A percentile compares a stretch with the other conserved stretches of the same genome.
Conservation (phyloP, 441 rosid species). For the Populus hybrid region DNA sequence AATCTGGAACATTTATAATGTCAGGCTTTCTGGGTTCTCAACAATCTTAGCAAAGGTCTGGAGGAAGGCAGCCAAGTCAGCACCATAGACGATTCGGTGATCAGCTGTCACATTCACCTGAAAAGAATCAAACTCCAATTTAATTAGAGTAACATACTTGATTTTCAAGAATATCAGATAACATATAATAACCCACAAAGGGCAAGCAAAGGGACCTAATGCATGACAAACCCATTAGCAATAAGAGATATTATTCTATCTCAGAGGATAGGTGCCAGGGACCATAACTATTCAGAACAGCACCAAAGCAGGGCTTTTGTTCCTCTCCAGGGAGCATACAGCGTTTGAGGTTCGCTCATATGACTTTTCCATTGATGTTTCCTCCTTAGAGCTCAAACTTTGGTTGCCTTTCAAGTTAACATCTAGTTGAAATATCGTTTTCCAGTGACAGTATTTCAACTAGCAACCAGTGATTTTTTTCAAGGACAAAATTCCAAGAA, state of each 20-base stretch:
- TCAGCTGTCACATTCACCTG: constrained; percentile 99
- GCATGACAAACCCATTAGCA: background rate
- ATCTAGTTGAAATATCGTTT: background rate
- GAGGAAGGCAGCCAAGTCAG: constrained; percentile 93
- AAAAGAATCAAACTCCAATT: constrained; percentile 14
- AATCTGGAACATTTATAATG: constrained; percentile 42
- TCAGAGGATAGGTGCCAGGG: background rate
- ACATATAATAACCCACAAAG: background rate
- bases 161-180: background rate
- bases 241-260: background rate
- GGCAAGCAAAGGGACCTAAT: background rate
- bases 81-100: constrained; percentile 86
- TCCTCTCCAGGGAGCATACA: background rate
- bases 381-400: background rate
- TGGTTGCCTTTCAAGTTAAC: background rate
- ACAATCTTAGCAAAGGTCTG: constrained; percentile 89
- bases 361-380: background rate
- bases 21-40: constrained; percentile 78
- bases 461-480: background rate
- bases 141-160: background rate
- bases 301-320: background rate
- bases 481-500: background rate
- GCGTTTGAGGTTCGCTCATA: background rate
- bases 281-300: background rate
- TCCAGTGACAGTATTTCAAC: background rate